Base-by-base conservation (phyloP, 768 basidiomycete genomes). In the Porpolomopsis calyptriformis region DNA sequence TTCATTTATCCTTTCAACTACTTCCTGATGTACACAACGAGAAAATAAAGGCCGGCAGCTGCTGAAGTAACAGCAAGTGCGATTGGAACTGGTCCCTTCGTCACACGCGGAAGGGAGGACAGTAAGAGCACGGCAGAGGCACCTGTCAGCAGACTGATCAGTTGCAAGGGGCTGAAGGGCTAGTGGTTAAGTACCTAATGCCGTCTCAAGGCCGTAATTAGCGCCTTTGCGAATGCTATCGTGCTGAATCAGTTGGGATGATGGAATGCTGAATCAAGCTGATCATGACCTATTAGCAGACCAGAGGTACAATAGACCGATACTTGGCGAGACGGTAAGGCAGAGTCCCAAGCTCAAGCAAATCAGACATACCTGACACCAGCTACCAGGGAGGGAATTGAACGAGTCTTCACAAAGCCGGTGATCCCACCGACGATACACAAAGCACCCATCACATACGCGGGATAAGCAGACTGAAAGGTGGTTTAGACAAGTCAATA, bases 381-480 rank as follows among this genome's bases (percentile, higher is more conserved):
- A 47, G 88, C 88, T 16, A 90, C 77, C 34, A 91, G 60, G 10
- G 89, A 90, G 4, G 88, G 89, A 24, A 90, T 67, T 25, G 86
- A 90, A 19, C 80, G 75, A 49, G 80, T 85, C 53, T 76, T 70
- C 5, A 68, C 76, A 51, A 77, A 87, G 24, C 85, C 88, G 35
- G 80, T 77, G 34, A 85, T 47, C 19, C 88, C 88, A 10, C 88
- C 88, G 34, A 83, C 69, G 52, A 87, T 66, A 60, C 86, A 89
- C 51, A 90, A 66, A 45, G 65, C 72, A 48, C 86, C 84, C 73
- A 88, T 85, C 35, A 76, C 64, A 62, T 79, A 82, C 40, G 86
- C 82, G 55, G 87, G 86, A 65, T 83, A 76, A 35, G 85, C 85
- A 63, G 85, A 87, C 85, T 86, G 31, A 5, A 14, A 26, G 29